These are phyloP conservation scores for Nyctanthes arbortristis DNA, from an alignment of 257 asterid species.

Conservation along the genomic window DNA sequence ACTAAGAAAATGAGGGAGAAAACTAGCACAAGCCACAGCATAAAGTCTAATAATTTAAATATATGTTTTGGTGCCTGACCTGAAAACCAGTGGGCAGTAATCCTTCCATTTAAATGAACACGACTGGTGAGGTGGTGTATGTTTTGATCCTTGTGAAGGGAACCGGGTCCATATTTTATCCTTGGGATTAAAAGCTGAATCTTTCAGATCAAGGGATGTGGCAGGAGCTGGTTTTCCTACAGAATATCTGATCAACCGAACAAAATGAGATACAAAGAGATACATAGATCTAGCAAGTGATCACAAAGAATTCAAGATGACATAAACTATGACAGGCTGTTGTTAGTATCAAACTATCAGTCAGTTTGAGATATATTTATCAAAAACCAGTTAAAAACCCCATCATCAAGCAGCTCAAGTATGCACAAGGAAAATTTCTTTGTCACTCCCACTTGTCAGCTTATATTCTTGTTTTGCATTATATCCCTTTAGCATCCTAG, in stretches of 20 bases:
- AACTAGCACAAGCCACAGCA: no score
- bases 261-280: slow-evolving; percentile 7
- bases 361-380: not conserved
- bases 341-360: not conserved
- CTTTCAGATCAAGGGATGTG: slow-evolving; percentile 63
- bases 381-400: no score
- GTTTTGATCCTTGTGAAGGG: slow-evolving; percentile 86
- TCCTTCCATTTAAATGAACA: slow-evolving; percentile 93
- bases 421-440: no score
- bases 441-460: no score
- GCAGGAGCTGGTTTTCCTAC: slow-evolving; percentile 82
- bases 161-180: slow-evolving; percentile 83
- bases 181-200: slow-evolving; percentile 66
- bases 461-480: no score
- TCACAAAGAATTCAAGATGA: not conserved
- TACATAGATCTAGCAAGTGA: not conserved
- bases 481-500: no score
- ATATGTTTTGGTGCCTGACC: slow-evolving; percentile 53
- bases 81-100: slow-evolving; percentile 88
- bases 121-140: slow-evolving; percentile 90
- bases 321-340: not conserved
- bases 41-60: no score
- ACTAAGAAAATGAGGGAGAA: no score
- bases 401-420: no score
- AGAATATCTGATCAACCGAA: slow-evolving; percentile 66